Percentiles rank a stretch among this genome's conserved stretches.
Evolutionary conservation across 495 filamentous ascomycete species (phyloP).

Genomic region (Parmelia sp.): DNA sequence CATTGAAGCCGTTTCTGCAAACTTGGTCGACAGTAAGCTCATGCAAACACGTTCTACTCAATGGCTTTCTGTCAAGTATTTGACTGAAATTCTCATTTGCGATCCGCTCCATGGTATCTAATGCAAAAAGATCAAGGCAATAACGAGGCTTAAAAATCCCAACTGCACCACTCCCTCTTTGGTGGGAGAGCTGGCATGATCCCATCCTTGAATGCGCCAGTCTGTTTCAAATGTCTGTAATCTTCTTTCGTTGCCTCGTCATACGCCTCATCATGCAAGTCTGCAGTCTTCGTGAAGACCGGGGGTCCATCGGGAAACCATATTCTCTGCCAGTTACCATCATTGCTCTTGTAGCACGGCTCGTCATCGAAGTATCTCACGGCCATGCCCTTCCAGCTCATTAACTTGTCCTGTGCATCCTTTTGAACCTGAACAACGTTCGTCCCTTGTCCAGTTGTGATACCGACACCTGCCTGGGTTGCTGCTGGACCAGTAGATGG

Average conservation of each 20-base stretch:
- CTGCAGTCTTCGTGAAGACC: constrained; percentile 45
- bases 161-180: constrained; percentile 64
- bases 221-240: constrained; percentile 54
- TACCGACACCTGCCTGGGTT: not conserved
- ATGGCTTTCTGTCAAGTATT: not conserved
- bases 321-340: constrained; percentile 49
- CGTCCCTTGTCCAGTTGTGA: constrained; percentile 1
- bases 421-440: constrained; percentile 9
- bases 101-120: not conserved
- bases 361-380: constrained; percentile 47
- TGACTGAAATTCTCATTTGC: not conserved
- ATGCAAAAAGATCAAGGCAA: not conserved
- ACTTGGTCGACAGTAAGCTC: not conserved
- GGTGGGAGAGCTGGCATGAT: constrained; percentile 66
- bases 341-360: constrained; percentile 46
- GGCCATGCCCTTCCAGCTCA: constrained; percentile 49
- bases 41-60: not conserved
- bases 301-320: constrained; percentile 70
- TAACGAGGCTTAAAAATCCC: constrained; percentile 51
- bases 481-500: not conserved
- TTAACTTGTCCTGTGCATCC: constrained; percentile 27
- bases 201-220: constrained; percentile 56
- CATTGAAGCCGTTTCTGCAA: not conserved
- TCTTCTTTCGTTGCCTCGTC: constrained; percentile 46
- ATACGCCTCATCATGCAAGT: constrained; percentile 40